Conservation (phyloP, 2,329 filamentous ascomycete species). For the Penicillium fuscoglaucum region DNA sequence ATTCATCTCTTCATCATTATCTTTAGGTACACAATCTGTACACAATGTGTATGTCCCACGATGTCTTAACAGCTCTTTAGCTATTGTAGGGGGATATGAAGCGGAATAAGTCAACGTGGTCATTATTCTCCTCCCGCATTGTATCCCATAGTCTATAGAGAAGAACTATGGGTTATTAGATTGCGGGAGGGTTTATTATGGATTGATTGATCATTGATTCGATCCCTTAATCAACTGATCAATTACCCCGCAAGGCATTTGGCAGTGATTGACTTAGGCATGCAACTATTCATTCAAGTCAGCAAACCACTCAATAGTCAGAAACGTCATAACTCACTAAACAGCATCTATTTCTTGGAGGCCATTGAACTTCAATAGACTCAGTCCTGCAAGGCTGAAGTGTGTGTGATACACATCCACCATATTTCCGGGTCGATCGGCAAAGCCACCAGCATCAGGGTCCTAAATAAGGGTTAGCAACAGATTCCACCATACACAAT, state of each 20-base stretch:
- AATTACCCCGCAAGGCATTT: conserved; percentile 54
- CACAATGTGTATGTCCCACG: conserved; percentile 37
- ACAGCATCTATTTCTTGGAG: conserved; percentile 80
- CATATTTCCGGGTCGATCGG: conserved; percentile 89
- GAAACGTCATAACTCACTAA: conserved; percentile 60
- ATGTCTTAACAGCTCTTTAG: conserved; percentile 43
- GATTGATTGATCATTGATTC: neutral
- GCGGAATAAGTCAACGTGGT: conserved; percentile 44
- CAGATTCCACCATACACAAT: neutral
- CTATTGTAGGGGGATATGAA: conserved; percentile 40
- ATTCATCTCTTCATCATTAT: conserved; percentile 2
- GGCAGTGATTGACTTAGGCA: conserved; percentile 67
- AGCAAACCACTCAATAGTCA: conserved; percentile 10
- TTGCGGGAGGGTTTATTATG: conserved; percentile 56
- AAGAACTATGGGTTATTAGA: conserved; percentile 65
- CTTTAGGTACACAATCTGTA: conserved; percentile 16
- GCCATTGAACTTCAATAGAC: conserved; percentile 74
- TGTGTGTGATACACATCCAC: conserved; percentile 96
- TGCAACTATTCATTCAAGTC: conserved; percentile 53
- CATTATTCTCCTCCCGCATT: conserved; percentile 65
- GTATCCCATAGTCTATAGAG: conserved; percentile 64
- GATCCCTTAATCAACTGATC: neutral
- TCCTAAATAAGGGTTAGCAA: conserved; percentile 53
- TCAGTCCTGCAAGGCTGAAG: conserved; percentile 86
- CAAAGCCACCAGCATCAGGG: conserved; percentile 75